Conservation (phyloP, 2,329 filamentous ascomycete genomes). For the Hypoxylon sp. region DNA sequence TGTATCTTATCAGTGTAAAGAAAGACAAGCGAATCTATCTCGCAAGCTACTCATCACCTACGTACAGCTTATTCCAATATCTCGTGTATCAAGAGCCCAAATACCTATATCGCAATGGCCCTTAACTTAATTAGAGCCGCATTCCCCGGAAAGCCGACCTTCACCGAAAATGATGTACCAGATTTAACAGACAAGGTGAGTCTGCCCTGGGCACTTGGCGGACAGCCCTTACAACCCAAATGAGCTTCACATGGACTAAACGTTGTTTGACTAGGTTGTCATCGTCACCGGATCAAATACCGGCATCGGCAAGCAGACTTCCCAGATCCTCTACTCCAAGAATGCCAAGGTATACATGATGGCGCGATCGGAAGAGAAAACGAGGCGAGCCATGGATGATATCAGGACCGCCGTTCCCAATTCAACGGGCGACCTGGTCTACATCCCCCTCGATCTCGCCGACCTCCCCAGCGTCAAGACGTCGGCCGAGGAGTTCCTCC, state of each 20-base stretch:
- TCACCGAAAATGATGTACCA: slow-evolving; percentile 34
- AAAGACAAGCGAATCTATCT: neutral
- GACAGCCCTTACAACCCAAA: neutral
- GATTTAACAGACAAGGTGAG: slow-evolving; percentile 23
- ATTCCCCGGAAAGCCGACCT: slow-evolving; percentile 24
- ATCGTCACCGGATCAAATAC: slow-evolving; percentile 39
- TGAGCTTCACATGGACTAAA: neutral
- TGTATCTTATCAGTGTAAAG: neutral
- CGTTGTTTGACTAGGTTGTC: slow-evolving; percentile 15
- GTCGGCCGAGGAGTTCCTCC: slow-evolving; percentile 48
- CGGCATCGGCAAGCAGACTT: slow-evolving; percentile 51
- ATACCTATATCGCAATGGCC: slow-evolving; percentile 13
- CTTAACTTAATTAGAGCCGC: slow-evolving; percentile 6
- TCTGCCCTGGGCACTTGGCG: neutral
- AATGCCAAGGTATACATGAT: slow-evolving; percentile 55
- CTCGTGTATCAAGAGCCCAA: neutral
- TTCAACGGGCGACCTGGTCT: slow-evolving; percentile 46
- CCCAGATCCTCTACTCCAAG: slow-evolving; percentile 50
- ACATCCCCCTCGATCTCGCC: slow-evolving; percentile 48
- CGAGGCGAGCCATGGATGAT: slow-evolving; percentile 48
- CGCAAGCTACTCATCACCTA: neutral
- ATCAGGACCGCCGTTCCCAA: slow-evolving; percentile 44
- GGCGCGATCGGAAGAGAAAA: slow-evolving; percentile 51
- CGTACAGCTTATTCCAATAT: neutral
- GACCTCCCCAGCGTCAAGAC: slow-evolving; percentile 49